phyloP scores from a whole-genome alignment of 2,329 filamentous ascomycete species.

The Cladosporium sphaerospermum region DNA sequence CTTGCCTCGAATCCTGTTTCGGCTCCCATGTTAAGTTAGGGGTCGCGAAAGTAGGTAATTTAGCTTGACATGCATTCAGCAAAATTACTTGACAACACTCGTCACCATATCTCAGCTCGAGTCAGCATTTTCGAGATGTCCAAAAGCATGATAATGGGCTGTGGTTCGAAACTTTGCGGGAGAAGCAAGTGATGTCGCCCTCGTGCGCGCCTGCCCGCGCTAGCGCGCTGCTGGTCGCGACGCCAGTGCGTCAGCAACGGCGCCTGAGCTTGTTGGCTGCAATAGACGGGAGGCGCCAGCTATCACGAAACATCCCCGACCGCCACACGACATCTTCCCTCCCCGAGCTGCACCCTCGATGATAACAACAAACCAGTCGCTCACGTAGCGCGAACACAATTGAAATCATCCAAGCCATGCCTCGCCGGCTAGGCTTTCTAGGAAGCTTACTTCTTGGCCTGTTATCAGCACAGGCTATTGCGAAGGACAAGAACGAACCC shows the following conservation, averaged over 20 bases:
- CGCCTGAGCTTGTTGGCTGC: conserved; percentile 5
- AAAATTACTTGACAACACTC: neutral
- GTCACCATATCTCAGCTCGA: neutral
- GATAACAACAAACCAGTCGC: conserved; percentile 1
- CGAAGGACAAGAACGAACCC: conserved; percentile 41
- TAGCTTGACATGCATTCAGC: neutral
- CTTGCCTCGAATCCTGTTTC: no score
- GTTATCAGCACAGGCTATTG: conserved; percentile 19
- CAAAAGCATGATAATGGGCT: neutral
- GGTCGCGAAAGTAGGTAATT: no score
- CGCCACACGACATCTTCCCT: neutral
- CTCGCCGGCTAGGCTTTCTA: conserved; percentile 7
- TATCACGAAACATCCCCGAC: conserved; percentile 1
- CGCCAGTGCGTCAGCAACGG: neutral
- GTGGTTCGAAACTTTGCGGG: neutral
- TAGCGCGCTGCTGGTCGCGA: conserved; percentile 12
- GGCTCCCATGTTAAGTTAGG: no score
- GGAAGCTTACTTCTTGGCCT: conserved; percentile 18
- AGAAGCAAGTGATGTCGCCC: conserved; percentile 1
- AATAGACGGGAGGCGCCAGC: conserved; percentile 3
- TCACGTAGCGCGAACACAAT: conserved; percentile 9
- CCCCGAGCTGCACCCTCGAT: neutral
- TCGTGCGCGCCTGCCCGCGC: no score
- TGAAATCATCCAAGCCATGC: conserved; percentile 5
- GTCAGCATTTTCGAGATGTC: no score